Base-by-base conservation (phyloP, 768 basidiomycete species). In the Daedaleopsis sinensis region DNA sequence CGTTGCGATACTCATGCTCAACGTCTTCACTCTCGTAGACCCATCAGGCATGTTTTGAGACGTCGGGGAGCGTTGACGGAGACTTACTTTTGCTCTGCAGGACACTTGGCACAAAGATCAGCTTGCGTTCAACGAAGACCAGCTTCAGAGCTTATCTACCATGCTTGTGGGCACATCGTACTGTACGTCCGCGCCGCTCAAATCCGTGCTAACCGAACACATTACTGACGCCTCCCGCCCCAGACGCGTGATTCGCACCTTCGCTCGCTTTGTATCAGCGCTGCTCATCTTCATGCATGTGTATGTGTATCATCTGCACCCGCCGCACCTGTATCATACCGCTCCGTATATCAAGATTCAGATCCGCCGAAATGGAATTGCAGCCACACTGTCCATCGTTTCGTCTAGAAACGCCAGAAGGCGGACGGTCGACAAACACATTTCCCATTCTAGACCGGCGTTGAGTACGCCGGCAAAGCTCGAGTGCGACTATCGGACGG, bases 61-160 rank as follows among this genome's bases (percentile, higher is more conserved):
- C 18, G 16, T 37, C 5, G 9, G 19, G 42, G 51, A 23, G 44
- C 3, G 5, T 32, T 43, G 3, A 16, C 60, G 53, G 47, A 61
- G 46, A 38, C 57, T 66, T 35, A 67, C 51, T 43, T 64, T 2
- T 5, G 4, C 13, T 52, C 68, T 67, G 64, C 71, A 94, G 88
- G 94, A 96, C 71, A 93, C 91, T 38, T 94, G 93, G 93, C 91
- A 92, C 69, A 91, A 90, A 69, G 94, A 96, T 74, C 91, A 94
- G 70, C 80, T 84, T 53, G 80, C 83, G 55, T 96, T 96, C 72
- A 86, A 93, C 68, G 94, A 96, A 74, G 94, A 96, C 69, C 94
- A 95, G 69, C 74, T 95, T 52, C 89, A 92, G 71, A 90, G 86
- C 66, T 82, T 96, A 66, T 91, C 92, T 24, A 88, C 89, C 42